Conservation (phyloP, 768 basidiomycete genomes). For the Trametes cingulata region DNA sequence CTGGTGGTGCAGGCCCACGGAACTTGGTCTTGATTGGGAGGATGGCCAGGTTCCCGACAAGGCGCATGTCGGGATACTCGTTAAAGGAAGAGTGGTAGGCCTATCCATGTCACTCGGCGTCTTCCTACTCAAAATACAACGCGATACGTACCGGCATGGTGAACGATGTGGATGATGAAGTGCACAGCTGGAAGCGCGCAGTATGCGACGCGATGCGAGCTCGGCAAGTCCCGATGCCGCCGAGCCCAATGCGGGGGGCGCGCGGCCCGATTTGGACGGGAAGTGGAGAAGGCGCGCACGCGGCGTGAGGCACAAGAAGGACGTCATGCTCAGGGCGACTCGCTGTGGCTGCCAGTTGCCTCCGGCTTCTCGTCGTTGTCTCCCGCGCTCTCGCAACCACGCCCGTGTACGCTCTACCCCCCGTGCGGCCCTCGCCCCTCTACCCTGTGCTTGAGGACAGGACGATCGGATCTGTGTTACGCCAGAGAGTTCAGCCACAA, state of each 20-base stretch:
- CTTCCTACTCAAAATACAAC: neutral
- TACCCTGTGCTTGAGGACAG: no score
- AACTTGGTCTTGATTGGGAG: slow-evolving; percentile 90
- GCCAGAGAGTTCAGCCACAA: neutral
- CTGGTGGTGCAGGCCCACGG: slow-evolving; percentile 82
- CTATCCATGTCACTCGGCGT: slow-evolving; percentile 41
- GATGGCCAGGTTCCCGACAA: slow-evolving; percentile 87
- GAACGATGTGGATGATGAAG: neutral
- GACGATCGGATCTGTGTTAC: no score
- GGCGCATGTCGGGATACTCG: slow-evolving; percentile 75
- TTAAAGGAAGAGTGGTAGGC: slow-evolving; percentile 97
- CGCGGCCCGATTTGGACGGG: neutral
- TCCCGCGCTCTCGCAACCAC: neutral
- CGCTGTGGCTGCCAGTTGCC: neutral
- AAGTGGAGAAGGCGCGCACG: neutral
- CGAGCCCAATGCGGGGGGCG: slow-evolving; percentile 5
- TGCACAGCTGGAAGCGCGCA: neutral
- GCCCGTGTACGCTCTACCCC: no score
- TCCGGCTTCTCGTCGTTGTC: neutral
- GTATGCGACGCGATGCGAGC: neutral
- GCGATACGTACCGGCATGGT: slow-evolving; percentile 28
- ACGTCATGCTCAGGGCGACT: slow-evolving; percentile 6
- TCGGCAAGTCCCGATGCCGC: slow-evolving; percentile 14
- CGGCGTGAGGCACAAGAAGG: neutral
- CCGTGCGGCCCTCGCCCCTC: neutral